Evolutionary conservation across 352 stramenopile genomes (phyloP).

Genomic region (Phytophthora fragariaefolia): DNA sequence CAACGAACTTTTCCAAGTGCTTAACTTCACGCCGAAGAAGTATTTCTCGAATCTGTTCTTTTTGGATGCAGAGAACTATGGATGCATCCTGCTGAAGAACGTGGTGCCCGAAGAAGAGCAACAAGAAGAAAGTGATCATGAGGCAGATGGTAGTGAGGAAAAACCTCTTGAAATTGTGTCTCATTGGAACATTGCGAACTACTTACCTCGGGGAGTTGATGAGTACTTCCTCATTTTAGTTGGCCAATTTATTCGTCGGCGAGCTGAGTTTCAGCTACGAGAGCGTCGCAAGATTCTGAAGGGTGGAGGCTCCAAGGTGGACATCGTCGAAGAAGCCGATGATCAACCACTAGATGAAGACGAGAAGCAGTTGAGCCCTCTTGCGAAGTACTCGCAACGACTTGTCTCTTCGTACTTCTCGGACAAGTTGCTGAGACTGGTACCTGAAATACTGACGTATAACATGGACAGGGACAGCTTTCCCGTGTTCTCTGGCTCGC

Average conservation of each 20-base stretch:
- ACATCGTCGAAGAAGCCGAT: constrained; percentile 28
- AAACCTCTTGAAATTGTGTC: constrained; percentile 73
- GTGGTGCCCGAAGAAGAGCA: constrained; percentile 36
- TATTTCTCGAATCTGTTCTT: constrained; percentile 96
- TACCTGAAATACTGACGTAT: constrained; percentile 79
- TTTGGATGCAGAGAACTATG: constrained; percentile 96
- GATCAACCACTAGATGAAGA: constrained; percentile 56
- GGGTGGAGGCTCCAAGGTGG: constrained; percentile 20
- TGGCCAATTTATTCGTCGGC: constrained; percentile 85
- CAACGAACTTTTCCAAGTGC: constrained; percentile 85
- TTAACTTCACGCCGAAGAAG: constrained; percentile 74
- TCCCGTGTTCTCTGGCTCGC: constrained; percentile 84
- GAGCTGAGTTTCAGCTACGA: constrained; percentile 63
- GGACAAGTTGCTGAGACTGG: constrained; percentile 77
- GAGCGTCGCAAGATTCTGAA: constrained; percentile 32
- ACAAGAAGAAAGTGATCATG: constrained; percentile 31
- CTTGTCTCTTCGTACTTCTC: constrained; percentile 78
- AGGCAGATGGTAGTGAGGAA: constrained; percentile 31
- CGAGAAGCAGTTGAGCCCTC: constrained; percentile 54
- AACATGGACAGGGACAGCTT: constrained; percentile 77
- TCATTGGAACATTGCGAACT: constrained; percentile 91
- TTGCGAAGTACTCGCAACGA: constrained; percentile 76
- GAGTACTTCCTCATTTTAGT: constrained; percentile 92
- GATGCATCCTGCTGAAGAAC: constrained; percentile 85
- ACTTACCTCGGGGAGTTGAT: constrained; percentile 82